phyloP scores from a whole-genome alignment of 345 rosid species.

The Citrus maxima region DNA sequence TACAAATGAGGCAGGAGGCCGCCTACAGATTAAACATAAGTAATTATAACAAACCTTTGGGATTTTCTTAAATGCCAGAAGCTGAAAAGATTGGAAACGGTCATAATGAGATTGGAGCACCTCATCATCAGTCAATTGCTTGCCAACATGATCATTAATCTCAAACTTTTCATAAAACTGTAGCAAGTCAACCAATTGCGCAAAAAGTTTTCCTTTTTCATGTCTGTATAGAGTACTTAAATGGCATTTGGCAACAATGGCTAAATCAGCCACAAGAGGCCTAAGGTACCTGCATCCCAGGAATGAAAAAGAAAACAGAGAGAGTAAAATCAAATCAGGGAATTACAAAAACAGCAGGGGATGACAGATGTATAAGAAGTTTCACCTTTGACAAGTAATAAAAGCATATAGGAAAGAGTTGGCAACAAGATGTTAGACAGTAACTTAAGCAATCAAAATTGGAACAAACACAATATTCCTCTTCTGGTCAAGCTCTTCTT shows the following conservation, averaged over 20 bases:
- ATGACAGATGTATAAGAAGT: neutral
- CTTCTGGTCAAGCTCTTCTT: neutral
- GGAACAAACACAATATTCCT: neutral
- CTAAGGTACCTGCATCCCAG: slow-evolving; percentile 68
- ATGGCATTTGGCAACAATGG: slow-evolving; percentile 92
- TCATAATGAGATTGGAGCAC: slow-evolving; percentile 89
- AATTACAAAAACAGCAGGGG: neutral
- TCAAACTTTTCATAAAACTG: slow-evolving; percentile 98
- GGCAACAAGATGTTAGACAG: neutral
- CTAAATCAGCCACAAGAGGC: slow-evolving; percentile 97
- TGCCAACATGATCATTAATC: slow-evolving; percentile 95
- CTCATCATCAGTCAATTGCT: slow-evolving; percentile 92
- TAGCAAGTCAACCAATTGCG: slow-evolving; percentile 89
- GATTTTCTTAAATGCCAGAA: slow-evolving; percentile 81
- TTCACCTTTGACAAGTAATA: neutral
- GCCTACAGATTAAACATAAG: slow-evolving; percentile 10
- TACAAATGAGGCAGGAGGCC: slow-evolving; percentile 5
- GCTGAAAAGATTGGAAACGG: slow-evolving; percentile 81
- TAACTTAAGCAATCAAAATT: neutral
- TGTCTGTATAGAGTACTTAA: slow-evolving; percentile 82
- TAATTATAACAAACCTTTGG: slow-evolving; percentile 62
- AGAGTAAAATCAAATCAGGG: neutral
- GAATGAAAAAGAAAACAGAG: slow-evolving; percentile 12
- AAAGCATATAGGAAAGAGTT: neutral
- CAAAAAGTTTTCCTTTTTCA: slow-evolving; percentile 87